These are phyloP conservation scores for Phoenix dactylifera DNA, from an alignment of 176 grass and related monocot genomes.

Conservation along the genomic window DNA sequence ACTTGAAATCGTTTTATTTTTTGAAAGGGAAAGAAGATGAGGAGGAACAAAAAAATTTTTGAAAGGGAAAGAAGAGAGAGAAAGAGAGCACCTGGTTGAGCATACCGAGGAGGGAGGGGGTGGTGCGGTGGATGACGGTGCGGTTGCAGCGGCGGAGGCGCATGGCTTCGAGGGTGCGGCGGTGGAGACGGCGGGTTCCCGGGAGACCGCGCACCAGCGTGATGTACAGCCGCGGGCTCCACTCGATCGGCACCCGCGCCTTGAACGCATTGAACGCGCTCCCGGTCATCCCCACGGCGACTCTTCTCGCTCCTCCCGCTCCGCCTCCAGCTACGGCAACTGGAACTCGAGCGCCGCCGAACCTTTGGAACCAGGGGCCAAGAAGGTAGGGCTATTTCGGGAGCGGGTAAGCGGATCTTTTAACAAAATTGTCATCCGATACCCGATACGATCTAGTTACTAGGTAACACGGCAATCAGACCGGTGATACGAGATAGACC, in stretches of 20 bases:
- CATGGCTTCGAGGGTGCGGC: conserved; percentile 95
- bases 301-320: background rate
- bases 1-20: no score
- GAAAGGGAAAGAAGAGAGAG: background rate
- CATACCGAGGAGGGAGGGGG: conserved; percentile 88
- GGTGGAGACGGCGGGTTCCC: conserved; percentile 73
- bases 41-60: background rate
- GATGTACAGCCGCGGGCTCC: conserved; percentile 75
- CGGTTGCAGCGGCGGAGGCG: conserved; percentile 86
- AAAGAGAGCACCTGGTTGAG: conserved; percentile 32
- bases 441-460: no score
- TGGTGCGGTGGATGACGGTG: conserved; percentile 82
- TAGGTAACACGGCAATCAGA: no score
- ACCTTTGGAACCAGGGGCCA: no score
- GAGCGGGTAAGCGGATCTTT: no score
- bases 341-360: no score
- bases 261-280: conserved; percentile 87
- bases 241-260: conserved; percentile 47
- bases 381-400: no score
- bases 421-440: no score
- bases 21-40: no score
- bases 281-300: conserved; percentile 40
- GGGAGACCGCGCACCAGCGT: conserved; percentile 86
- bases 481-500: no score
- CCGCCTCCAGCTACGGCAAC: background rate